Base-by-base conservation (phyloP, 345 rosid species). In the Eucalyptus coolabah region DNA sequence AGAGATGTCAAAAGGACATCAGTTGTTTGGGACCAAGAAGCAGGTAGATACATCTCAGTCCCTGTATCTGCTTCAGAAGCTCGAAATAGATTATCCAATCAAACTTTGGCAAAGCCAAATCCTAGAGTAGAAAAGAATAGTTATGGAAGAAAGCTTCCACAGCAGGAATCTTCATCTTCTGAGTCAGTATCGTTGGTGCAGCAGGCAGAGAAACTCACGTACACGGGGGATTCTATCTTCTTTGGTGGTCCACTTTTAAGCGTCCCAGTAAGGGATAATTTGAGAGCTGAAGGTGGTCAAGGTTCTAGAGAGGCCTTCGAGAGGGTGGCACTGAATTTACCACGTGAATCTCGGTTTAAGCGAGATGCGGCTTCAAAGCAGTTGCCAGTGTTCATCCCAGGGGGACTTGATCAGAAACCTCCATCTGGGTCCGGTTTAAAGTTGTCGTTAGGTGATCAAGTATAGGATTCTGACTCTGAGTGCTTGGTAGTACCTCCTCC, bases 151-250 rank as follows among this genome's bases (percentile, higher is more conserved):
- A 93, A 92, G 91, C 92, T 92, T 86, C 94, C 93, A 4, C 94
- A 90, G 12, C 95, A 96, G 60, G 95, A 93, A 89, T 92, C 95
- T 40, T 92, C 96, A 67, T 90, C 95, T 86, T 90, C 89, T 18
- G 89, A 92, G 67, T 91, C 93, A 40, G 94, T 87, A 88, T 88
- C 95, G 12, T 21, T 42, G 63, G 54, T 86, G 85, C 88, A 72
- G 85, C 97, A 95, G 91, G 92, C 93, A 30, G 99, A 96, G 92
- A 96, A 94, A 89, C 94, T 97, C 88, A 92, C 90, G 89, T 98
- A 98, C 94, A 94, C 99, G 7, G 98, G 99, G 50, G 98, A 96
- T 89, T 96, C 99, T 13, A 97, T 98, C 90, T 98, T 98, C 97
- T 97, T 95, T 89, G 99, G 98, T 16, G 99, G 99, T 11, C 99